Percentiles rank a stretch among this genome's conserved stretches.
Conservation (phyloP, 2,329 filamentous ascomycete species). For the Trichoderma brevicompactum region DNA sequence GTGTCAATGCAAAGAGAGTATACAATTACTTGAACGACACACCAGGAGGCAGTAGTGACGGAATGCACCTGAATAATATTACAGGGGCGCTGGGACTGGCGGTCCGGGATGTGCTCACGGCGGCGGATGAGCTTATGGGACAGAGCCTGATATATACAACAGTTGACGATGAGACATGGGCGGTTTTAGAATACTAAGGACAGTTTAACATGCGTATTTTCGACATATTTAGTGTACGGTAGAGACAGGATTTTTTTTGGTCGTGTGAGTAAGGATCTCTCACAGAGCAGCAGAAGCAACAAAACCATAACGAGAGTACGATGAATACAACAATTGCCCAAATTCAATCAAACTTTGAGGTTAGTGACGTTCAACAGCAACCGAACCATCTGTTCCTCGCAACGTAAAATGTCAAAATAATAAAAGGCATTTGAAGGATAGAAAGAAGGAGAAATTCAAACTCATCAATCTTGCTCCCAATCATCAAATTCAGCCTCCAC, state of each 20-base stretch:
- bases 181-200: constrained; percentile 65
- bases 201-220: neutral
- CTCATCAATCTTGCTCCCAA: neutral
- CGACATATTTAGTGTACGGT: constrained; percentile 17
- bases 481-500: neutral
- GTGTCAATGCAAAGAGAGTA: constrained; percentile 67
- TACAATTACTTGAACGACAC: constrained; percentile 70
- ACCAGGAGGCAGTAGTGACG: constrained; percentile 78
- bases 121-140: constrained; percentile 78
- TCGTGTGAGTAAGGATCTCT: neutral
- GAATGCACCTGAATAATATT: constrained; percentile 79
- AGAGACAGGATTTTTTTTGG: constrained; percentile 8
- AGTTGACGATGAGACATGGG: constrained; percentile 91
- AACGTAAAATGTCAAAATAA: neutral
- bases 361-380: neutral
- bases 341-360: neutral
- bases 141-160: constrained; percentile 85
- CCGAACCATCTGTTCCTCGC: neutral
- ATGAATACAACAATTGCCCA: neutral
- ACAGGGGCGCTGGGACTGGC: constrained; percentile 67
- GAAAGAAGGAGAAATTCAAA: neutral
- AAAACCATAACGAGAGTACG: constrained; percentile 10
- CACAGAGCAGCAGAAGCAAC: neutral
- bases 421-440: constrained; percentile 1
- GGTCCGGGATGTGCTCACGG: constrained; percentile 71